phyloP scores from a whole-genome alignment of 768 basidiomycete species.

The Cystofilobasidium ferigula region DNA sequence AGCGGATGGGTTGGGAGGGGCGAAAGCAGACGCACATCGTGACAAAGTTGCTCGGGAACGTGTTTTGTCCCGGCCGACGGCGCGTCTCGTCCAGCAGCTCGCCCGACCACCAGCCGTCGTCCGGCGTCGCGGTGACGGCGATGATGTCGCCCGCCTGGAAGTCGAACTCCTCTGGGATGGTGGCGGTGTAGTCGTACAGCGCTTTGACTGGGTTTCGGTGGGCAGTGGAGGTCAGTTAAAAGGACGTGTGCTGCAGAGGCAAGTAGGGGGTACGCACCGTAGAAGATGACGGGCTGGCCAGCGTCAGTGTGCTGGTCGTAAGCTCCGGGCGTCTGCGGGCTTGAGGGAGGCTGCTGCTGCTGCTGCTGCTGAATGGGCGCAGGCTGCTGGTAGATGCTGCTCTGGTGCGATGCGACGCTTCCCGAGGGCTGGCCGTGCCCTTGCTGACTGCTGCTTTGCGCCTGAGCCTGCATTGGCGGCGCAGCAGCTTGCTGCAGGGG shows the following conservation, averaged over 20 bases:
- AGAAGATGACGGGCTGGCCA: slow-evolving; percentile 72
- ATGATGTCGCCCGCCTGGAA: slow-evolving; percentile 93
- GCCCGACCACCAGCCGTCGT: slow-evolving; percentile 95
- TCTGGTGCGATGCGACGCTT: not conserved
- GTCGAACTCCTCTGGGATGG: slow-evolving; percentile 86
- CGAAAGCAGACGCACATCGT: not conserved
- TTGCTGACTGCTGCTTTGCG: not conserved
- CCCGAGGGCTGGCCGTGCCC: not conserved
- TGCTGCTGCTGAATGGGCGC: not conserved
- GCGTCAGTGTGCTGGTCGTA: slow-evolving; percentile 68
- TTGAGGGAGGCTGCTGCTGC: slow-evolving; percentile 14
- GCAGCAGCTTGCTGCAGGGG: not conserved
- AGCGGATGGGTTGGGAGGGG: too few relatives aligned
- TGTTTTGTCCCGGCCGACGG: slow-evolving; percentile 33
- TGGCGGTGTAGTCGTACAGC: slow-evolving; percentile 71
- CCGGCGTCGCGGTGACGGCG: slow-evolving; percentile 68
- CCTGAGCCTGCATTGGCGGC: not conserved
- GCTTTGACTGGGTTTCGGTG: slow-evolving; percentile 56
- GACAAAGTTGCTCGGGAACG: slow-evolving; percentile 36
- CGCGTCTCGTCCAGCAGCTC: slow-evolving; percentile 51
- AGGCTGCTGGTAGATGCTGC: too few relatives aligned
- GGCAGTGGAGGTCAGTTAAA: slow-evolving; percentile 25
- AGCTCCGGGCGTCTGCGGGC: slow-evolving; percentile 5
- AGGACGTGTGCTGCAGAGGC: not conserved
- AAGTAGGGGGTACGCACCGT: slow-evolving; percentile 48